Percentiles rank a stretch among this genome's conserved stretches.
phyloP scores from a whole-genome alignment of 2,329 filamentous ascomycete species.

The Aschersonia sp. region DNA sequence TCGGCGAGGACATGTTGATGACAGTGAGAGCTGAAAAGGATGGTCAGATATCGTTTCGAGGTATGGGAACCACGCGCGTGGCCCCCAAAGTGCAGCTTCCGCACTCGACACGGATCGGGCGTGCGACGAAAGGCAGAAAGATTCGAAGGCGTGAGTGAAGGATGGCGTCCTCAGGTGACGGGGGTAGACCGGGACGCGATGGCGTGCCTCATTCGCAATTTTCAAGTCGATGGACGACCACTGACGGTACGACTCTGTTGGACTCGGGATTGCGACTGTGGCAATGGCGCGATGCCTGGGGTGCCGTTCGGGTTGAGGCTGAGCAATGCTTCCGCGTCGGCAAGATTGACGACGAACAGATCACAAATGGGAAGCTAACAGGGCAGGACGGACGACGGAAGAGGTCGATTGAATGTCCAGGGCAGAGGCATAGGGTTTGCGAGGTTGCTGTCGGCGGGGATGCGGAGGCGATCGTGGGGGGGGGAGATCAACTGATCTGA shows the following conservation, averaged over 20 bases:
- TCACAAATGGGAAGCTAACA: too few relatives aligned
- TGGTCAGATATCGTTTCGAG: neutral
- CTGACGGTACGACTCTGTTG: neutral
- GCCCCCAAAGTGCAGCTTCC: neutral
- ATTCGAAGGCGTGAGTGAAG: neutral
- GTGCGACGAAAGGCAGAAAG: neutral
- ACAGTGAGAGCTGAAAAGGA: neutral
- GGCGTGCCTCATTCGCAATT: neutral
- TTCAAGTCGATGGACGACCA: neutral
- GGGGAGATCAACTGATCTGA: neutral
- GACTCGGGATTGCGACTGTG: too few relatives aligned
- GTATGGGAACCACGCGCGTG: neutral
- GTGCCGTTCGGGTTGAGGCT: too few relatives aligned
- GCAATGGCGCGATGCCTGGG: too few relatives aligned
- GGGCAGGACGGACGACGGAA: neutral
- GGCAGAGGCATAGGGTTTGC: neutral
- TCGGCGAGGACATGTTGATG: slow-evolving; percentile 21
- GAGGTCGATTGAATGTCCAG: neutral
- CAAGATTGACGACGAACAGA: too few relatives aligned
- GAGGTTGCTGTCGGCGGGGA: neutral
- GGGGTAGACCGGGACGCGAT: neutral
- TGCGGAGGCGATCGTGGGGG: neutral
- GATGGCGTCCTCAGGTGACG: neutral
- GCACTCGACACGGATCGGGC: neutral
- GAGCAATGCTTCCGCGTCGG: too few relatives aligned